phyloP scores from a whole-genome alignment of 2,329 filamentous ascomycete genomes.

The Fusarium praegraminearum region DNA sequence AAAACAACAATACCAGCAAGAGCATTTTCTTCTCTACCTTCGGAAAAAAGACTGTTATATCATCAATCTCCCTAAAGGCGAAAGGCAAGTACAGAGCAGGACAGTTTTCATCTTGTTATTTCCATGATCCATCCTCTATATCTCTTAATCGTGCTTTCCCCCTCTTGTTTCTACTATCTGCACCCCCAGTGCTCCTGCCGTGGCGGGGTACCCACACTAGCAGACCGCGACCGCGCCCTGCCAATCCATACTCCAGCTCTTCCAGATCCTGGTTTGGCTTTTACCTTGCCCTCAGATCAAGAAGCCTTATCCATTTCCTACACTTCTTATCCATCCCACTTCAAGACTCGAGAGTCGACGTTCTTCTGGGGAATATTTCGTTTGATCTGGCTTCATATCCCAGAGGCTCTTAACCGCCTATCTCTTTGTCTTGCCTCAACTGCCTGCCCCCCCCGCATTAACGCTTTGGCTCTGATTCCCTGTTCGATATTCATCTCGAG shows the following conservation, averaged over 20 bases:
- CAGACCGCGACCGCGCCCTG: constrained; percentile 48
- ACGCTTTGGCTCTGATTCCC: constrained; percentile 29
- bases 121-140: not conserved
- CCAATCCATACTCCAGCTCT: constrained; percentile 51
- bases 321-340: constrained; percentile 43
- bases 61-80: not conserved
- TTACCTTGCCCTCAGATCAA: constrained; percentile 34
- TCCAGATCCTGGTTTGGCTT: constrained; percentile 36
- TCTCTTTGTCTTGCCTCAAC: constrained; percentile 23
- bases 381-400: constrained; percentile 18
- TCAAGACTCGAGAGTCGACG: constrained; percentile 35
- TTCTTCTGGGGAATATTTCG: constrained; percentile 28
- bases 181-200: constrained; percentile 38
- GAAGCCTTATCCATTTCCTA: constrained; percentile 40
- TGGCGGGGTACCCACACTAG: constrained; percentile 55
- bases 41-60: not conserved
- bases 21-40: not conserved
- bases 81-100: constrained; percentile 2
- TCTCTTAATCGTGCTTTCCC: not conserved
- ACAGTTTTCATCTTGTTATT: not conserved
- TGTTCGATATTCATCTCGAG: constrained; percentile 20
- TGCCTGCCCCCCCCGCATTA: constrained; percentile 2
- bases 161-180: constrained; percentile 33
- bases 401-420: constrained; percentile 24
- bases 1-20: not conserved